Base-by-base conservation (phyloP, 768 basidiomycete genomes). In the Lactarius quietus region DNA sequence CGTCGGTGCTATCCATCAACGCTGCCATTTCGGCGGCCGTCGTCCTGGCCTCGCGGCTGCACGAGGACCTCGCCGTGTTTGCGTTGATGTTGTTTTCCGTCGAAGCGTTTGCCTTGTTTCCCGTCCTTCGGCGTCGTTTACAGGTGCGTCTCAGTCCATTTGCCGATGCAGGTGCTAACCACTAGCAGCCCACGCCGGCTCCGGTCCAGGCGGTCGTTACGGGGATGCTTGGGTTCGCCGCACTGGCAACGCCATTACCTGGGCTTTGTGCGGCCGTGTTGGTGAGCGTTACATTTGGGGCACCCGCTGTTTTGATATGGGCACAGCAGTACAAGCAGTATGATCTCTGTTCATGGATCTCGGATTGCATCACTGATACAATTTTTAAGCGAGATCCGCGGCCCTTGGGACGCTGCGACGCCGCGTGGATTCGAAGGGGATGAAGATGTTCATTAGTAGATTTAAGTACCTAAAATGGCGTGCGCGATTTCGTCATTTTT, bases 21-120 rank as follows among this genome's bases (percentile, higher is more conserved):
- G 95, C 95, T 53, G 93, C 92, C 36, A 87, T 97, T 65, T 95
- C 92, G 51, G 92, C 93, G 20, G 93, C 92, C 36, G 90, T 97
- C 54, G 95, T 98, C 62, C 81, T 98, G 67, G 93, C 95, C 36
- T 97, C 95, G 45, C 89, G 96, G 69, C 80, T 98, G 43, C 78
- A 84, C 51, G 87, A 89, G 70, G 91, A 94, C 75, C 75, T 90
- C 54, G 86, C 90, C 29, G 96, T 97, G 28, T 98, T 98, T 73
- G 87, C 93, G 39, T 83, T 98, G 63, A 85, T 92, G 71, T 80
- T 94, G 61, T 91, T 93, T 76, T 86, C 93, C 62, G 86, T 94
- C 64, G 85, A 92, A 71, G 74, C 85, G 18, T 95, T 95, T 74
- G 89, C 90, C n/a, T 77, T 94, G 61, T 92, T 91, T 72, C 93